Percentiles rank a stretch among this genome's conserved stretches.
Evolutionary conservation across 305 asterid genomes (phyloP).

Genomic region (Solanum chacoense): DNA sequence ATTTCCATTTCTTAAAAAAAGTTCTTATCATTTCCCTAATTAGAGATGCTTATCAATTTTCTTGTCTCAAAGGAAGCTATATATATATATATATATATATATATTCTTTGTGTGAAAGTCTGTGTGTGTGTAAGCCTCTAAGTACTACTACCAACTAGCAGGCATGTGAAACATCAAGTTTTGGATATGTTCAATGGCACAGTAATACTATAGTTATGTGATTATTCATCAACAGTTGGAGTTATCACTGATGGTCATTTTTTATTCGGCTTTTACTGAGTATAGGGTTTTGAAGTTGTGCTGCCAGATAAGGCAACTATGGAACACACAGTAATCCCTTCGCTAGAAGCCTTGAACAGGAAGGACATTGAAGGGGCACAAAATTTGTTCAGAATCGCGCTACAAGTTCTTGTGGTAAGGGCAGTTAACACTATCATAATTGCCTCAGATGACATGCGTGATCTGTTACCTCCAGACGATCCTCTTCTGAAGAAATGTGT

Average conservation of each 20-base stretch:
- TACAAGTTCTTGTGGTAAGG: slow-evolving; percentile 51
- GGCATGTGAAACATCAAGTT: not conserved
- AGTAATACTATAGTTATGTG: not conserved
- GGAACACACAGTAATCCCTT: slow-evolving; percentile 53
- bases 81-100: not conserved
- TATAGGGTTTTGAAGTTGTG: slow-evolving; percentile 73
- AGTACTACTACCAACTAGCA: not conserved
- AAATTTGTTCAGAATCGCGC: slow-evolving; percentile 51
- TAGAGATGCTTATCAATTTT: not conserved
- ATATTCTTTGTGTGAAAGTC: not conserved
- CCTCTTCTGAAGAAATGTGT: slow-evolving; percentile 56
- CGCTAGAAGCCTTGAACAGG: slow-evolving; percentile 49
- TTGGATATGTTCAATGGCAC: not conserved
- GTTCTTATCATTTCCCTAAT: not conserved
- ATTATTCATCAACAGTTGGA: not conserved
- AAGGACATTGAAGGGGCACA: slow-evolving; percentile 65
- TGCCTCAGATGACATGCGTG: slow-evolving; percentile 51
- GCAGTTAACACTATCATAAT: slow-evolving; percentile 53
- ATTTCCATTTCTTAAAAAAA: not conserved
- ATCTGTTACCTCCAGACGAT: slow-evolving; percentile 57
- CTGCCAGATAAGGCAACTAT: slow-evolving; percentile 57
- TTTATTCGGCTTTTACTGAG: not conserved
- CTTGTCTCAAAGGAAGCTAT: not conserved
- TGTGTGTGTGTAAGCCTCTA: not conserved
- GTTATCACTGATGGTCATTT: not conserved